Evolutionary conservation across 2,329 filamentous ascomycete species (phyloP).

Genomic region (Ophiocordyceps camponoti-rufipedis): DNA sequence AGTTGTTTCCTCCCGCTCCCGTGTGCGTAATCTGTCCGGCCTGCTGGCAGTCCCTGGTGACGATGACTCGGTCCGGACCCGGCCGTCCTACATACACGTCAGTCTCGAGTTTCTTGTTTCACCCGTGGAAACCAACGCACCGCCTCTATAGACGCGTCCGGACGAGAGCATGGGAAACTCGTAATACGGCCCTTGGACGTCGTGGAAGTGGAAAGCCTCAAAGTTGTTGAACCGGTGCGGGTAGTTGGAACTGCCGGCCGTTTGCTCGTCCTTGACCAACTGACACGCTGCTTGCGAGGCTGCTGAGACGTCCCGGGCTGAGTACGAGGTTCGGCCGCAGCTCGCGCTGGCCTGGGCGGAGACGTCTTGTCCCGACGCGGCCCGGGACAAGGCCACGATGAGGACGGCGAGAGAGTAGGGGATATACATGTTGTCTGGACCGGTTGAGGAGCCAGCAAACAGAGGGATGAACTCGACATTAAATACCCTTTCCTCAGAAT

Average conservation of each 20-base stretch:
- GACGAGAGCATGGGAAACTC: conserved; percentile 18
- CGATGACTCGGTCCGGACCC: conserved; percentile 48
- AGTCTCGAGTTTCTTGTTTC: not conserved
- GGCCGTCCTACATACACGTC: conserved; percentile 19
- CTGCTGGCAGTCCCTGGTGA: conserved; percentile 30
- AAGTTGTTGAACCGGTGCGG: conserved; percentile 21
- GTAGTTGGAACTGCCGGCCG: conserved; percentile 14
- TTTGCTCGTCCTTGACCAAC: conserved; percentile 6
- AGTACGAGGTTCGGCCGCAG: conserved; percentile 14
- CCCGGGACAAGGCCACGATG: not conserved
- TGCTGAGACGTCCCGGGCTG: conserved; percentile 8
- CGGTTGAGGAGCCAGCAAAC: too few relatives aligned
- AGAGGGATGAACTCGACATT: not conserved
- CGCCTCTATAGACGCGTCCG: conserved; percentile 15
- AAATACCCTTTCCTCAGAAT: too few relatives aligned
- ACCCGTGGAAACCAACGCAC: conserved; percentile 7
- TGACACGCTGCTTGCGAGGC: conserved; percentile 11
- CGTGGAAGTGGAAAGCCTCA: conserved; percentile 18
- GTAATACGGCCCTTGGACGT: conserved; percentile 15
- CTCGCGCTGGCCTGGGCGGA: conserved; percentile 3
- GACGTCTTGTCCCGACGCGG: conserved; percentile 4
- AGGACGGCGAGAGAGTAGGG: not conserved
- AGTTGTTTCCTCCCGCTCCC: conserved; percentile 48
- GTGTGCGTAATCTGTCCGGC: conserved; percentile 54
- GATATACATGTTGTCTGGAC: not conserved